Percentiles rank a stretch among this genome's conserved stretches.
phyloP scores from a whole-genome alignment of 345 rosid species.

The Triadica sebifera region DNA sequence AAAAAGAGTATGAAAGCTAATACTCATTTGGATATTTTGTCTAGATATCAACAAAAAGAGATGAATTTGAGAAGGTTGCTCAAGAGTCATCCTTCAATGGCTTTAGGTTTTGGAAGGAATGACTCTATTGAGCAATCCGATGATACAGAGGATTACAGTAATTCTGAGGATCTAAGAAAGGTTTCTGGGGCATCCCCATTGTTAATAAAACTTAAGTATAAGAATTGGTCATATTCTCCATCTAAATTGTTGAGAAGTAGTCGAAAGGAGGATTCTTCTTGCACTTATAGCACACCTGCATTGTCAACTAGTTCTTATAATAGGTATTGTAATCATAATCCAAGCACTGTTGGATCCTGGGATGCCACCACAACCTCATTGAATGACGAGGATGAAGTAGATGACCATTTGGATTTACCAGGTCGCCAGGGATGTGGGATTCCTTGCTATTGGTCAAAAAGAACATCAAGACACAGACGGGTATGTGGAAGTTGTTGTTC shows the following conservation, averaged over 20 bases:
- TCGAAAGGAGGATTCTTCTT: constrained; percentile 71
- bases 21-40: constrained; percentile 42
- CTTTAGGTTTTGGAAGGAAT: constrained; percentile 44
- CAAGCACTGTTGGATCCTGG: constrained; percentile 82
- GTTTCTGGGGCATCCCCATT: constrained; percentile 57
- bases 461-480: constrained; percentile 69
- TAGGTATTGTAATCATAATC: constrained; percentile 51
- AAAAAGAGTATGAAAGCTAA: constrained; percentile 51
- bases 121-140: constrained; percentile 58
- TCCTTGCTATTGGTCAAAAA: constrained; percentile 91
- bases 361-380: constrained; percentile 83
- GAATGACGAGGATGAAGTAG: constrained; percentile 69
- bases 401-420: constrained; percentile 75
- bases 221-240: constrained; percentile 60
- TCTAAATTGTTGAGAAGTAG: constrained; percentile 49
- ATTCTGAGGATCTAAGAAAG: constrained; percentile 58
- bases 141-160: constrained; percentile 61
- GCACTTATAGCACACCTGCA: constrained; percentile 81
- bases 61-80: constrained; percentile 37
- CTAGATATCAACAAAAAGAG: constrained; percentile 50
- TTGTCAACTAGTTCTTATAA: constrained; percentile 79
- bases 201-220: constrained; percentile 56
- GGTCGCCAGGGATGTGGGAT: constrained; percentile 92
- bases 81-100: constrained; percentile 37
- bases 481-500: constrained; percentile 75